A percentile compares a stretch with the other conserved stretches of the same genome.
phyloP scores from a whole-genome alignment of 1,284 basidiomycete genomes.

The Cutaneotrichosporon cavernicola region DNA sequence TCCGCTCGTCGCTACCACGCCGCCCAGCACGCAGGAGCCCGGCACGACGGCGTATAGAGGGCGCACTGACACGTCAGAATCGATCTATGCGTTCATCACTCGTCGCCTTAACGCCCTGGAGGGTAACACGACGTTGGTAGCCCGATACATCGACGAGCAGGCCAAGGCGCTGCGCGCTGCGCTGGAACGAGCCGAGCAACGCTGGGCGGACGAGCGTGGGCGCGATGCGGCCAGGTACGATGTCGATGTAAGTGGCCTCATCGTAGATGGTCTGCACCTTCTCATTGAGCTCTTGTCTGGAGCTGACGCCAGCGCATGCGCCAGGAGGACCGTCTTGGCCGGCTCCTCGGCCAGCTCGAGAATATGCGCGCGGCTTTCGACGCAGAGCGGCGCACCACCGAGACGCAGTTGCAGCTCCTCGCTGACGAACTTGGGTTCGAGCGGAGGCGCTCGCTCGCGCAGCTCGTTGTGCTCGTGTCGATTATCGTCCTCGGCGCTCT shows the following conservation, averaged over 20 bases:
- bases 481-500: constrained; percentile 41
- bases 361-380: constrained; percentile 40
- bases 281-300: neutral
- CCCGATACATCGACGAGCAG: constrained; percentile 88
- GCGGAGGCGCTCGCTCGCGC: constrained; percentile 43
- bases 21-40: neutral
- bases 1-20: neutral
- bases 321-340: constrained; percentile 47
- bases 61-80: constrained; percentile 69
- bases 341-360: constrained; percentile 43
- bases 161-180: constrained; percentile 72
- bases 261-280: neutral
- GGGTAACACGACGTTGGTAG: constrained; percentile 80
- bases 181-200: constrained; percentile 65
- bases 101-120: constrained; percentile 85
- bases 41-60: neutral
- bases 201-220: constrained; percentile 45
- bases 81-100: constrained; percentile 94
- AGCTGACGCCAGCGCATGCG: constrained; percentile 8
- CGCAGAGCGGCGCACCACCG: constrained; percentile 35
- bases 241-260: constrained; percentile 1
- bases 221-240: constrained; percentile 32
- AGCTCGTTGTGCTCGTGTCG: constrained; percentile 43
- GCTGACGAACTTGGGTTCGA: constrained; percentile 47
- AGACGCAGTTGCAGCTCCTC: constrained; percentile 37